Evolutionary conservation across 1,284 basidiomycete species (phyloP).

Genomic region (Pterula multifida): DNA sequence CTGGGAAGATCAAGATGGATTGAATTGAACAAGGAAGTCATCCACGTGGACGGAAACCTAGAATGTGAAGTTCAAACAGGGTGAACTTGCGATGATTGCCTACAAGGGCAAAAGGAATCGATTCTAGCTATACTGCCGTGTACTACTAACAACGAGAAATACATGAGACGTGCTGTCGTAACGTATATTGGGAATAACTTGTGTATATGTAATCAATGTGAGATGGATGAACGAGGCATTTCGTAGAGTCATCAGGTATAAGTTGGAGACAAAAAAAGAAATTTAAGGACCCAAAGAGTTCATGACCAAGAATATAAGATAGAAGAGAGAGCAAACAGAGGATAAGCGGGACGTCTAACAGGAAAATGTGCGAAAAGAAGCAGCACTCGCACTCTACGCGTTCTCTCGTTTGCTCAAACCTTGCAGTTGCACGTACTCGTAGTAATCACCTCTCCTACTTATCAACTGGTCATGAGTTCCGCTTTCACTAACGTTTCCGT

Average conservation of each 20-base stretch:
- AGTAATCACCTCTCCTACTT: conserved; percentile 39
- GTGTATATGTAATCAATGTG: background rate
- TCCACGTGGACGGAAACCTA: too few relatives aligned
- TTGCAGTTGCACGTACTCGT: conserved; percentile 51
- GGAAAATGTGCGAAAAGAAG: background rate
- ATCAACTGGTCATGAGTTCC: conserved; percentile 55
- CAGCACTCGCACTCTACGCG: background rate
- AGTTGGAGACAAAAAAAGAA: background rate
- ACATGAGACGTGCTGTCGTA: background rate
- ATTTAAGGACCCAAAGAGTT: background rate
- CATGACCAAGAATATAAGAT: background rate
- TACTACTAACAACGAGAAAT: background rate
- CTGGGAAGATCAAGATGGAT: too few relatives aligned
- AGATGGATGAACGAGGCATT: background rate
- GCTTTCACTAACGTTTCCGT: conserved; percentile 47
- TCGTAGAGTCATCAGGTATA: background rate
- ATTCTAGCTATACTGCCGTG: too few relatives aligned
- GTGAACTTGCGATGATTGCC: too few relatives aligned
- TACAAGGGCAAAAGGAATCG: too few relatives aligned
- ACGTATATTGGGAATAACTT: too few relatives aligned
- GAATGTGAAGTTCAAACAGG: too few relatives aligned
- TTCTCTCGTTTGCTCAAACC: conserved; percentile 16
- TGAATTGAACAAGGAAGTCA: too few relatives aligned
- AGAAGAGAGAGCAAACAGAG: background rate
- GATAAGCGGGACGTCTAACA: background rate